phyloP scores from a whole-genome alignment of 2,329 filamentous ascomycete genomes.

The Myriosclerotinia curreyana region DNA sequence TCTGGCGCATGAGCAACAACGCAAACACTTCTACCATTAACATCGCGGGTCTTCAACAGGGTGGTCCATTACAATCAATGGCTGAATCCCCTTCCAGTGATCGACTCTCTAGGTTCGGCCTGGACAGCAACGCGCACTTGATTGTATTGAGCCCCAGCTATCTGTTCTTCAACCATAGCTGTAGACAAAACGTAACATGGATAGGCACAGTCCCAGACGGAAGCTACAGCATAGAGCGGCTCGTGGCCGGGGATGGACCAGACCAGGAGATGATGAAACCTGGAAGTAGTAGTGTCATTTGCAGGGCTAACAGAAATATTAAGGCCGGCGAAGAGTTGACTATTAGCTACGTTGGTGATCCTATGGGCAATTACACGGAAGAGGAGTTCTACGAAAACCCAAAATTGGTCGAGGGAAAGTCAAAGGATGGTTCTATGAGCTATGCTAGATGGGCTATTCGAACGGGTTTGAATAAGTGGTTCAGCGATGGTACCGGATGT shows the following conservation, averaged over 20 bases:
- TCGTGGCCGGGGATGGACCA: constrained; percentile 20
- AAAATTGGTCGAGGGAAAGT: neutral
- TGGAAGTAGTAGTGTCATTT: constrained; percentile 30
- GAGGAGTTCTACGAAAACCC: neutral
- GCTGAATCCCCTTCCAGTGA: neutral
- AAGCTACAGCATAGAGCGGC: constrained; percentile 12
- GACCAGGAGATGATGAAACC: constrained; percentile 24
- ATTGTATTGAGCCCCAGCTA: constrained; percentile 32
- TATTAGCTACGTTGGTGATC: constrained; percentile 36
- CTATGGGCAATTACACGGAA: constrained; percentile 18
- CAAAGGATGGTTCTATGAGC: neutral
- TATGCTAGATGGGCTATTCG: constrained; percentile 24
- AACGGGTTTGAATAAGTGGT: constrained; percentile 33
- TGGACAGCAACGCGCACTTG: constrained; percentile 4
- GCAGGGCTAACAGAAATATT: constrained; percentile 28
- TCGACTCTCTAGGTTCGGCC: neutral
- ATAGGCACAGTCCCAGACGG: constrained; percentile 23
- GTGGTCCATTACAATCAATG: neutral
- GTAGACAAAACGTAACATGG: constrained; percentile 34
- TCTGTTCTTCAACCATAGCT: constrained; percentile 38
- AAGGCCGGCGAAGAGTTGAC: constrained; percentile 34
- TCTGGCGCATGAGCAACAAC: constrained; percentile 36
- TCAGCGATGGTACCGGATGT: constrained; percentile 30
- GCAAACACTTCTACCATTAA: constrained; percentile 27
- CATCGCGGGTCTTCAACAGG: neutral